Evolutionary conservation across 176 grass and related monocot species (phyloP).

Genomic region (Puya raimondii): DNA sequence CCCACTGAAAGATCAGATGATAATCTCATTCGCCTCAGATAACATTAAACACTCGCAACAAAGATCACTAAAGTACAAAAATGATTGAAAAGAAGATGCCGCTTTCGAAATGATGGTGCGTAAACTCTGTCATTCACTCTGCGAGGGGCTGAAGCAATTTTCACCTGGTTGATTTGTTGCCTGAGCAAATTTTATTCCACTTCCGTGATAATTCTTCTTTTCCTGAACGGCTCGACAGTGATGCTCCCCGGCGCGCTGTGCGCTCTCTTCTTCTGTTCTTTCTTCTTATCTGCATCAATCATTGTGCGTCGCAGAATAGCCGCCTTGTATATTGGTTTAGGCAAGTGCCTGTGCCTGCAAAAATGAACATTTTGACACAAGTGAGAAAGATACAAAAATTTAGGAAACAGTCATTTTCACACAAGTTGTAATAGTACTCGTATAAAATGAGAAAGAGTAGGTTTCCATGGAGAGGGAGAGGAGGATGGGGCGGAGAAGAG

Average conservation of each 20-base stretch:
- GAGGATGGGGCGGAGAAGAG: too few species aligned
- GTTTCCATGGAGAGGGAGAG: too few species aligned
- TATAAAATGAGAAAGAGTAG: background rate
- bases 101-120: too few species aligned
- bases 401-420: background rate
- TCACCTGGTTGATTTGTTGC: background rate
- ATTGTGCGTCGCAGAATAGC: slow-evolving; percentile 50
- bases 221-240: slow-evolving; percentile 64
- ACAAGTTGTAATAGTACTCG: background rate
- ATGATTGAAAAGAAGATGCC: too few species aligned
- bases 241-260: slow-evolving; percentile 79
- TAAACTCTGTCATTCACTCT: too few species aligned
- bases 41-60: too few species aligned
- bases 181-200: slow-evolving; percentile 30
- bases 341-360: slow-evolving; percentile 77
- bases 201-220: slow-evolving; percentile 85
- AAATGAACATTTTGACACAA: background rate
- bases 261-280: slow-evolving; percentile 46
- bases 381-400: background rate
- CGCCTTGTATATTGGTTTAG: slow-evolving; percentile 87
- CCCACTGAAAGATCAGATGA: too few species aligned
- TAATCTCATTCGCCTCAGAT: too few species aligned
- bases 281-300: slow-evolving; percentile 62
- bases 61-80: too few species aligned
- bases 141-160: background rate